phyloP scores from a whole-genome alignment of 1,139 yeast genomes.

The Pneumocystis wakefieldiae region DNA sequence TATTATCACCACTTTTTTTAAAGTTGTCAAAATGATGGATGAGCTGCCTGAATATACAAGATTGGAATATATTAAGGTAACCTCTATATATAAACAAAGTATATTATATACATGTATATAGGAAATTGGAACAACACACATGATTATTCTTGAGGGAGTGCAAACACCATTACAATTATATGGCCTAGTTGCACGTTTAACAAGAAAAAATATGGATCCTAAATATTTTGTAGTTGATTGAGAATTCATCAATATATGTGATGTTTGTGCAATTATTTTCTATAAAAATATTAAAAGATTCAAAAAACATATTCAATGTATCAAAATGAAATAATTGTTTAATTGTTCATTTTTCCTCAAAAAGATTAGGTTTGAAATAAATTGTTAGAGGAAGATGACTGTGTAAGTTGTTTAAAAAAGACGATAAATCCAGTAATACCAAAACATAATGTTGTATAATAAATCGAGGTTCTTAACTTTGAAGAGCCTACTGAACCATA shows the following conservation, averaged over 20 bases:
- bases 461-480: slow-evolving; percentile 21
- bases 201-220: slow-evolving; percentile 15
- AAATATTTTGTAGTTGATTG: slow-evolving; percentile 3
- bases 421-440: slow-evolving; percentile 33
- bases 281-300: not conserved
- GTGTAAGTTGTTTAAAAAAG: slow-evolving; percentile 17
- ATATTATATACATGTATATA: not conserved
- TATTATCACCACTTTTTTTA: slow-evolving; percentile 76
- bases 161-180: slow-evolving; percentile 71
- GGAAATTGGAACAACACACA: slow-evolving; percentile 19
- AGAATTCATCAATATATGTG: not conserved
- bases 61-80: slow-evolving; percentile 50
- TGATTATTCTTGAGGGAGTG: slow-evolving; percentile 89
- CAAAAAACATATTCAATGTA: not conserved
- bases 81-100: not conserved
- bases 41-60: slow-evolving; percentile 46
- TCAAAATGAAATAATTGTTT: not conserved
- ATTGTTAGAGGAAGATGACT: slow-evolving; percentile 5
- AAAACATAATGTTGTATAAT: slow-evolving; percentile 30
- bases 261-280: not conserved
- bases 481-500: slow-evolving; percentile 14
- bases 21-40: slow-evolving; percentile 64
- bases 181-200: slow-evolving; percentile 60
- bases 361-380: not conserved
- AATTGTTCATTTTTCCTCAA: not conserved